Base-by-base conservation (phyloP, 1,139 yeast species). In the Candida mesenterica region DNA sequence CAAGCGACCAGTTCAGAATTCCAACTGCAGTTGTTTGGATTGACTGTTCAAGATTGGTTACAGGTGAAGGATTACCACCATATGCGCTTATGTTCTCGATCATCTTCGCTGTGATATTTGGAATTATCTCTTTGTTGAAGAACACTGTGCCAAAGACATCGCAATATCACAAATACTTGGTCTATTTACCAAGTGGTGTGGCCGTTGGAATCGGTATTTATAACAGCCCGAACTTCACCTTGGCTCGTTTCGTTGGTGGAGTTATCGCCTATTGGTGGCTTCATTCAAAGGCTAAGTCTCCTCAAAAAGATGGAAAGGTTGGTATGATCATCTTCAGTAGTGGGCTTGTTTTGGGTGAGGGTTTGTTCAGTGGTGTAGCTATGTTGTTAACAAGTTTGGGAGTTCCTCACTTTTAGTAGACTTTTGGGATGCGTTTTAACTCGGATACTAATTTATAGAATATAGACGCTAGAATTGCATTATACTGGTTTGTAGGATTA, bases 1-100 rank as follows among this genome's bases (percentile, higher is more conserved):
- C 98, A 0, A 88, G 86, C 35, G 65, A 74, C 15, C 68, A 79
- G 36, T 92, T 87, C 57, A 69, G 97, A 41, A 79, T 92, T 27
- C 98, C 98, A 3, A 92, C 98, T 0, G 97, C 97, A 0, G 78
- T 88, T 4, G 87, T 92, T 14, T 92, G 98, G 98, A 82, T 92
- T 34, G 98, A 92, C 57, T 89, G 97, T 57, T 88, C 97, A 1
- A 67, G 98, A 40, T 68, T 92, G 30, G 96, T 92, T 12, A 87
- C 94, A 0, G 98, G 98, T 1, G 75, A 82, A 39, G 96, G 96
- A 0, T 65, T 92, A 16, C 98, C 98, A 0, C 84, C 88, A 0
- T 74, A 75, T 43, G 96, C 88, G 0, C 70, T 75, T 40, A 72
- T 68, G 36, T 82, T 83, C 50, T 77, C 95, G 0, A 41, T 87